Conservation (phyloP, 1,284 basidiomycete genomes). For the Malassezia sympodialis region DNA sequence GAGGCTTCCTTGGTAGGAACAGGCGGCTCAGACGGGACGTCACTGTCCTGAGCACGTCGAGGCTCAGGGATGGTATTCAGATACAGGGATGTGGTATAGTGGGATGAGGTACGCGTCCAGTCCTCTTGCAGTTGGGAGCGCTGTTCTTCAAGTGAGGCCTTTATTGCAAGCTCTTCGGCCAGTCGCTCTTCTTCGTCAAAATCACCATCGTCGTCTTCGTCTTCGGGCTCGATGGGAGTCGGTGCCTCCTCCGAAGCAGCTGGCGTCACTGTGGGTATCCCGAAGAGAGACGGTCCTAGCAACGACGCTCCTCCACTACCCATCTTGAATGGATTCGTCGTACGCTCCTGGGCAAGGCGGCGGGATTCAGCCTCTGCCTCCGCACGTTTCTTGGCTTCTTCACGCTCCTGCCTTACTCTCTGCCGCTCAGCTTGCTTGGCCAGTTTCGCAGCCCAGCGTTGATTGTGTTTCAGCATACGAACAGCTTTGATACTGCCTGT, state of each 20-base stretch:
- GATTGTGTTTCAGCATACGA: slow-evolving; percentile 39
- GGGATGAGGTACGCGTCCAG: slow-evolving; percentile 25
- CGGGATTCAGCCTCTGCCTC: slow-evolving; percentile 18
- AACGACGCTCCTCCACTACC: slow-evolving; percentile 19
- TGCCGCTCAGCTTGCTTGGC: slow-evolving; percentile 28
- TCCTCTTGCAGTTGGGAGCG: slow-evolving; percentile 14
- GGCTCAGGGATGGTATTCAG: slow-evolving; percentile 43
- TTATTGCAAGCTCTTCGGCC: slow-evolving; percentile 43
- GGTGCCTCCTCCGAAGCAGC: neutral
- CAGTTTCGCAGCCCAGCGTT: slow-evolving; percentile 44
- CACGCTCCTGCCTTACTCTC: slow-evolving; percentile 17
- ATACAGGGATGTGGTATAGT: slow-evolving; percentile 30
- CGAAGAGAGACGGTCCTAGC: slow-evolving; percentile 22
- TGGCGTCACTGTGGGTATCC: no score
- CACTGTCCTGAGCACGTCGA: neutral
- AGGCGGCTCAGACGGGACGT: neutral
- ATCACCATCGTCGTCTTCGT: slow-evolving; percentile 16
- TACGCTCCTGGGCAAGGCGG: neutral
- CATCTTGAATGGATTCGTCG: slow-evolving; percentile 16
- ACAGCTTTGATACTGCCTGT: slow-evolving; percentile 36
- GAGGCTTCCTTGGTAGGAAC: neutral
- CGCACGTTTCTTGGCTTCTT: slow-evolving; percentile 20
- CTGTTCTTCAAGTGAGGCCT: slow-evolving; percentile 29
- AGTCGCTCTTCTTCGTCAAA: slow-evolving; percentile 32
- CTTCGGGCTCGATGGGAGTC: neutral